Base-by-base conservation (phyloP, 2,329 filamentous ascomycete genomes). In the Fusarium tjaetaba region DNA sequence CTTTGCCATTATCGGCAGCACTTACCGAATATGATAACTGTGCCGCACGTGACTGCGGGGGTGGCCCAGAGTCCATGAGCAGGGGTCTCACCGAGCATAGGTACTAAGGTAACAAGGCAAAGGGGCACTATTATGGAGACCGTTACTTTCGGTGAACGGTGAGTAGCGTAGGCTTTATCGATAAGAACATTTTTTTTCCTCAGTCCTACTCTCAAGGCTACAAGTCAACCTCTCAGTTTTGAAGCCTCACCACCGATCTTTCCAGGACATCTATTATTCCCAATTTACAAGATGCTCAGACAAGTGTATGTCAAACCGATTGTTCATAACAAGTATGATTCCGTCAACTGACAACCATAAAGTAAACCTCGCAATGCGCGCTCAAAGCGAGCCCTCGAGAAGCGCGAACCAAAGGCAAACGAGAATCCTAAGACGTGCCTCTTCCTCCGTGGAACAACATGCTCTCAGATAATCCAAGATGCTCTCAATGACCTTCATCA, bases 311-410 rank as follows among this genome's bases (percentile, higher is more conserved):
- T 39, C 26, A 28, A 49, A 38, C 30, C 48, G 8, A 7, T 28
- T n/a, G 6, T 26, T 56, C 22, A 65, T 42, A 24, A 9, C 15
- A 39, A 45, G 13, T 26, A 8, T 34, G 5, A 8, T 38, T 46
- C 11, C 42, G 42, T 49, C 53, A 51, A 41, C 59, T 65, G 48
- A 59, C 51, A 53, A 30, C 10, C 7, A 11, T 13, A 11, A 74
- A 90, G 88, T 81, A 90, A 90, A 84, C 88, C 89, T 75, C 86
- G 87, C 72, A 90, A 89, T 84, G 95, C 96, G 77, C 95, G 96
- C 87, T 96, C 95, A 66, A 97, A 97, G 88, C 93, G 96, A 78
- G 95, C 94, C 74, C 91, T 98, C 81, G 96, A 97, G 82, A 96
- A 97, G 85, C 93, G 94, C 80, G 95, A 94, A 80, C 94, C 96